These are phyloP conservation scores for Sanghuangporus weigelae DNA, from an alignment of 1,284 basidiomycete genomes.

Conservation along the genomic window DNA sequence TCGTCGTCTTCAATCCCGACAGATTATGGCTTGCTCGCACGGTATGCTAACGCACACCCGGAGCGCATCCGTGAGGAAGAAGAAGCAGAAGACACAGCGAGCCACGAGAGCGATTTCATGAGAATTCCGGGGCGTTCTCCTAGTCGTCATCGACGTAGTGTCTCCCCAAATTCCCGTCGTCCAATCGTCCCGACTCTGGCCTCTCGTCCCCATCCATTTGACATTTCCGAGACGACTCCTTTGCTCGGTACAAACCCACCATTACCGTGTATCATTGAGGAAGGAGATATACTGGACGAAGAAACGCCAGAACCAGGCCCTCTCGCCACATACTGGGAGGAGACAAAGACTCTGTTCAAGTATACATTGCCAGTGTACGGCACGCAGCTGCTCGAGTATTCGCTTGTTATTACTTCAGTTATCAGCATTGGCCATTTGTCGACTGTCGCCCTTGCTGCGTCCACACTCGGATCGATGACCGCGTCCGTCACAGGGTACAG, in stretches of 20 bases:
- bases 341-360: constrained; percentile 50
- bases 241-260: constrained; percentile 38
- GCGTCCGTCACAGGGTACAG: constrained; percentile 67
- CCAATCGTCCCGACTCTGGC: constrained; percentile 30
- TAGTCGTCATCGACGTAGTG: constrained; percentile 23
- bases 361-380: constrained; percentile 37
- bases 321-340: constrained; percentile 47
- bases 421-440: constrained; percentile 83
- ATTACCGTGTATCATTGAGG: constrained; percentile 41
- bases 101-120: not conserved
- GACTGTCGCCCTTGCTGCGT: constrained; percentile 77
- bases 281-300: constrained; percentile 21
- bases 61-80: constrained; percentile 15
- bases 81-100: not conserved
- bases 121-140: not conserved
- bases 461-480: constrained; percentile 83
- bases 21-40: constrained; percentile 56
- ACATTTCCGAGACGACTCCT: constrained; percentile 43
- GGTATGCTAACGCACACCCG: constrained; percentile 32
- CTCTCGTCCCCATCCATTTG: constrained; percentile 21
- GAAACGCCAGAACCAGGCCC: constrained; percentile 27
- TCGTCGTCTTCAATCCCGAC: constrained; percentile 53
- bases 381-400: constrained; percentile 72
- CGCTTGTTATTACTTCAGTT: constrained; percentile 67
- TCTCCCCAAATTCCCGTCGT: constrained; percentile 28